phyloP scores from a whole-genome alignment of 2,329 filamentous ascomycete species.

The Bipolaris oryzae region DNA sequence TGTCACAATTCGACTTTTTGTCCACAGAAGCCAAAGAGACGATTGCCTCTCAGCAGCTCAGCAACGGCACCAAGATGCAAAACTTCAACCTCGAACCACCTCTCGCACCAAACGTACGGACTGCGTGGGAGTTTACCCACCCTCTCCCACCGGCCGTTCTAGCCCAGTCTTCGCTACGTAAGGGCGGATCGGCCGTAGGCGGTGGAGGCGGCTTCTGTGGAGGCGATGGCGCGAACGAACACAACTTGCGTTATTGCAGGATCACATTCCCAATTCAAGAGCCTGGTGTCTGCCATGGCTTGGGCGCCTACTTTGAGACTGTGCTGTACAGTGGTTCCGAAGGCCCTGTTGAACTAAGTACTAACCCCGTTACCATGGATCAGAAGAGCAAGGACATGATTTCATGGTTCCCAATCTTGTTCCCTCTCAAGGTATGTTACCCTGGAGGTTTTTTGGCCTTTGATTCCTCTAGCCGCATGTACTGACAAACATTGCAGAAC shows the following conservation, averaged over 20 bases:
- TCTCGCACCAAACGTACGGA: constrained; percentile 63
- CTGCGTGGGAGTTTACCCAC: constrained; percentile 81
- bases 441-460: neutral
- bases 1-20: constrained; percentile 88
- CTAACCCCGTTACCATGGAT: constrained; percentile 89
- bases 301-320: constrained; percentile 95
- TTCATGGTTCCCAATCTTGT: constrained; percentile 98
- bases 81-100: constrained; percentile 42
- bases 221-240: constrained; percentile 83
- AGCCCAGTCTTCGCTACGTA: constrained; percentile 60
- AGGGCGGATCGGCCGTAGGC: constrained; percentile 68
- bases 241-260: constrained; percentile 82
- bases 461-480: neutral
- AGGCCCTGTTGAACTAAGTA: constrained; percentile 82
- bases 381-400: constrained; percentile 97
- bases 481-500: constrained; percentile 61
- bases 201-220: constrained; percentile 76
- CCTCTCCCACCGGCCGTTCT: constrained; percentile 69
- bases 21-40: constrained; percentile 58
- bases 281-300: constrained; percentile 83
- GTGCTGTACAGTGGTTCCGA: constrained; percentile 74
- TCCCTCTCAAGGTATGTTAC: constrained; percentile 80
- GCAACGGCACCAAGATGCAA: constrained; percentile 43
- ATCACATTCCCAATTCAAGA: constrained; percentile 78
- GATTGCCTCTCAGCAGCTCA: constrained; percentile 58